phyloP scores from a whole-genome alignment of 192 early-diverging fungal species.

The Backusella morwellensis region DNA sequence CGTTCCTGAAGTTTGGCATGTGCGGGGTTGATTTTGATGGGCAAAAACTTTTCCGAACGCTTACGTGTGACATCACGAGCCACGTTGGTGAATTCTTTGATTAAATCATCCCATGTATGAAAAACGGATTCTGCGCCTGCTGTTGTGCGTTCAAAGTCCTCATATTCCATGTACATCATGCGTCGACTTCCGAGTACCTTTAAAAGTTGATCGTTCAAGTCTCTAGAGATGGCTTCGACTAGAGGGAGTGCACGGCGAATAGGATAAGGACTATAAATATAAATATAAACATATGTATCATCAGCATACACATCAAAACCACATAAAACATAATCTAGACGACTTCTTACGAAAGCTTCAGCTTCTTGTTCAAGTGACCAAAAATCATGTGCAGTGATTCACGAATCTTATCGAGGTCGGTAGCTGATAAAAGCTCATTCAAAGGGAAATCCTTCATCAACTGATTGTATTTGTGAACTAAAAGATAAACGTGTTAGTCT shows the following conservation, averaged over 20 bases:
- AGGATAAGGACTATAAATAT: constrained; percentile 65
- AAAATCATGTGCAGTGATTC: constrained; percentile 83
- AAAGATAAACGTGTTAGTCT: background rate
- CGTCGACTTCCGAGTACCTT: constrained; percentile 84
- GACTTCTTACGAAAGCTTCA: constrained; percentile 78
- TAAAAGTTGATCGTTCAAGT: constrained; percentile 91
- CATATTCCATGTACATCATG: constrained; percentile 92
- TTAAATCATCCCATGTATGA: constrained; percentile 88
- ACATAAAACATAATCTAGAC: constrained; percentile 6
- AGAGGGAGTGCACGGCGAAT: constrained; percentile 90
- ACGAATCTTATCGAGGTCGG: constrained; percentile 83
- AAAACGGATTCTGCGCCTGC: constrained; percentile 87
- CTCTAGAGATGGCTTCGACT: constrained; percentile 93
- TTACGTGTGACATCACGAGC: constrained; percentile 94
- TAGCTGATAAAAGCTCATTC: constrained; percentile 93
- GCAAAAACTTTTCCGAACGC: constrained; percentile 87
- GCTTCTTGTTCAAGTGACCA: constrained; percentile 96
- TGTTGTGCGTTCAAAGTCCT: constrained; percentile 86
- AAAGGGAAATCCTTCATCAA: constrained; percentile 99
- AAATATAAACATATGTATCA: background rate
- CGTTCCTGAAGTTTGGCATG: constrained; percentile 95
- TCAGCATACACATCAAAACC: constrained; percentile 26
- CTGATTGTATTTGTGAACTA: constrained; percentile 90
- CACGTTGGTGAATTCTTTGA: constrained; percentile 94
- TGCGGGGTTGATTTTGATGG: constrained; percentile 90